Evolutionary conservation across 345 rosid genomes (phyloP), one percentile per base, ranked within the genome.

Genomic region (Cochlearia excelsa): DNA sequence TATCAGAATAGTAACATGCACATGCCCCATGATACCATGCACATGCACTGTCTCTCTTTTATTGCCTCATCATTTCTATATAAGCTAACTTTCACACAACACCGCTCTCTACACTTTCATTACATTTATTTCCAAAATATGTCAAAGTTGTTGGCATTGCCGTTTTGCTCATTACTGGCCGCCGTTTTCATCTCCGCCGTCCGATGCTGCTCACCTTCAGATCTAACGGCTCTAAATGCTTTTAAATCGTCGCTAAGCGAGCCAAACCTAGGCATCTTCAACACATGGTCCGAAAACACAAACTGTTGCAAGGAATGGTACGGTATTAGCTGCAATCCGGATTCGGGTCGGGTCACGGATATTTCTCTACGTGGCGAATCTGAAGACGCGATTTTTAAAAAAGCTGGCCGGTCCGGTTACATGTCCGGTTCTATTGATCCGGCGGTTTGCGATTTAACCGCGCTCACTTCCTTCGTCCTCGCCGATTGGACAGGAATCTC

Each of bases 401-500:
- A 82, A 40, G 80, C 90, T 6, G 95, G 96, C 55, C 79, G 84
- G 40, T 70, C 90, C 27, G 90, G 90, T 37, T 78, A 75, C 84
- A 92, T 92, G 98, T 60, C 95, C 58, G 98, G 98, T 7, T 70
- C 88, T 5, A 80, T 92, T 50, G 75, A 72, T 74, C 90, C 93
- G 6, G 76, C 95, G 57, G 61, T 92, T 41, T 88, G 98, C 53
- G 52, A 68, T n/a, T 87, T 92, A 44, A 78, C 81, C 75, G n/a
- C 73, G 23, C 86, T 92, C 48, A 72, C 81, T 59, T 74, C 83
- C 41, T 51, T 88, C 30, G 71, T 77, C 28, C 73, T 86, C 31
- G 96, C 98, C 8, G 96, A 92, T 75, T 88, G 95, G 96, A 91
- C 83, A 63, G 98, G 79, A 5, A 79, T 92, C 68, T 56, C 88